Conservation (phyloP, 2,329 filamentous ascomycete species). For the Colletotrichum siamense region DNA sequence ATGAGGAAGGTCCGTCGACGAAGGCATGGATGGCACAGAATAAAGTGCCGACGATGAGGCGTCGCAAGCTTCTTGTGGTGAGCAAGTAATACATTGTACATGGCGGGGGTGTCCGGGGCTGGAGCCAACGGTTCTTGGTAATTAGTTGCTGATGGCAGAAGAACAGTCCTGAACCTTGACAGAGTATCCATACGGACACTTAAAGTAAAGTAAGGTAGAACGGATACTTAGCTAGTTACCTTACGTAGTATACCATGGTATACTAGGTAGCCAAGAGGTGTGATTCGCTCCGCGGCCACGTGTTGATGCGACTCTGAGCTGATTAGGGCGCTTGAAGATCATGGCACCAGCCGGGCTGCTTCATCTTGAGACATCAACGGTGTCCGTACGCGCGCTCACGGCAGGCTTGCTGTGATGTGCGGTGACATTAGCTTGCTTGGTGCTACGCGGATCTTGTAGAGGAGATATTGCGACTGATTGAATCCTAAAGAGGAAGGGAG, state of each 20-base stretch:
- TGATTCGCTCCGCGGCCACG: not conserved
- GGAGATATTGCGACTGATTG: not conserved
- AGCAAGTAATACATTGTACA: not conserved
- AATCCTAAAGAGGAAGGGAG: not conserved
- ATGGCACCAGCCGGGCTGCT: constrained; percentile 1
- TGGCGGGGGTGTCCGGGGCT: not conserved
- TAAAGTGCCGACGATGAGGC: not conserved
- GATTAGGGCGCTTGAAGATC: not conserved
- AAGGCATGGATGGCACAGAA: not conserved
- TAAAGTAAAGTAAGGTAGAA: not conserved
- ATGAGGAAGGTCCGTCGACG: not conserved
- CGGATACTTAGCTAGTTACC: not conserved
- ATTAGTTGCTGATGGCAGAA: not conserved
- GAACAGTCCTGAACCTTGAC: not conserved
- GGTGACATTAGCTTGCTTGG: not conserved
- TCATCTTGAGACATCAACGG: constrained; percentile 9
- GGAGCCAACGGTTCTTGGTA: not conserved
- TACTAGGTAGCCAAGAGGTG: not conserved
- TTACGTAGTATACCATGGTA: too few species aligned
- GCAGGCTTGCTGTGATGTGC: not conserved
- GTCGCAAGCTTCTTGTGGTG: not conserved
- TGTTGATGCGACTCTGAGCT: not conserved
- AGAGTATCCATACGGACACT: not conserved
- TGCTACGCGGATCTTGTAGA: not conserved
- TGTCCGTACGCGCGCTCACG: not conserved